Evolutionary conservation across 2,329 filamentous ascomycete species (phyloP), one percentile per base, ranked within the genome.

Genomic region (Trichoderma oligosporum): DNA sequence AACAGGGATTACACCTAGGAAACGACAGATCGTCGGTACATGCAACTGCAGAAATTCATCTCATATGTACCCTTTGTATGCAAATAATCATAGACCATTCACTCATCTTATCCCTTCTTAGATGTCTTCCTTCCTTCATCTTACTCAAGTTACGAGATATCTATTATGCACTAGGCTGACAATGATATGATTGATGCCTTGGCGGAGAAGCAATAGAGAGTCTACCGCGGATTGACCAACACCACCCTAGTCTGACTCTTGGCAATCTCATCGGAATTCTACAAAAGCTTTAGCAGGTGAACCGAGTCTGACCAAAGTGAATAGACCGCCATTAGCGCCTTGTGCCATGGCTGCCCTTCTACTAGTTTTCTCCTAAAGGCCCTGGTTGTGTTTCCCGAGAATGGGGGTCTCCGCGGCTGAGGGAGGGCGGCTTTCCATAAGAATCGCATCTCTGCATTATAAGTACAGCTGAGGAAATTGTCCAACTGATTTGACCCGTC

Each of bases 21-120:
- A 67, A 60, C 81, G n/a, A n/a, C n/a, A n/a, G n/a, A n/a, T n/a
- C n/a, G 77, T 39, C 81, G 65, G 45, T 20, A 11, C 5, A 8
- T 38, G 5, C 31, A 7, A 36, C 20, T 7, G 20, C 41, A 24
- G 27, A 24, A 25, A 24, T 5, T 14, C 35, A 9, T 18, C 3
- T 12, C 45, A 48, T 27, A 35, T 35, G 9, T 18, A 24, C 45
- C 36, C 45, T 29, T 16, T 14, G 44, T 4, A 1, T 22, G 18
- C 7, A 4, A 31, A 18, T 12, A 7, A 20, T 3, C n/a, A n/a
- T n/a, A n/a, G n/a, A n/a, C n/a, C n/a, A n/a, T 39, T 27, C n/a
- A 9, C 3, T 14, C 14, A 2, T 9, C 5, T 3, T 41, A 14
- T 16, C 48, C 36, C 24, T n/a, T 41, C 18, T 2, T 22, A 18